These are phyloP conservation scores for Pelagophyceae sp. DNA, from an alignment of 352 stramenopile species.

Conservation along the genomic window DNA sequence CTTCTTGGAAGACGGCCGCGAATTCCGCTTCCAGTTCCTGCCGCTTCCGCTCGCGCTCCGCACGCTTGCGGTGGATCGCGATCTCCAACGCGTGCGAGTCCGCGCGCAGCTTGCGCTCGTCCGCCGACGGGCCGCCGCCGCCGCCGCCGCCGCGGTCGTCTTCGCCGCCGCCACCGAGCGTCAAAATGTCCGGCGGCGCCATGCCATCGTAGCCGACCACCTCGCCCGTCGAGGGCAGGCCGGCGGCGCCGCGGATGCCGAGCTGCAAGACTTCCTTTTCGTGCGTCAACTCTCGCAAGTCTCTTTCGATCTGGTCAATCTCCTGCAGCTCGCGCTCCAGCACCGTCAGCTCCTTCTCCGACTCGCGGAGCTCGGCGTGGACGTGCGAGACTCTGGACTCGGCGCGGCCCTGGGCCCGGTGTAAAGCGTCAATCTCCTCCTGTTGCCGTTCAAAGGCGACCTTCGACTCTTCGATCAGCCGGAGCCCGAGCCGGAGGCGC, in stretches of 20 bases:
- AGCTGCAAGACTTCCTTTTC: constrained; percentile 69
- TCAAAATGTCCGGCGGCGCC: constrained; percentile 15
- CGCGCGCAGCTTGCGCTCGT: constrained; percentile 49
- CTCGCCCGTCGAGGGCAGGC: constrained; percentile 33
- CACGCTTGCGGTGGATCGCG: constrained; percentile 79
- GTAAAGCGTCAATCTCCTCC: constrained; percentile 76
- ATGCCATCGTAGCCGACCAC: too few relatives aligned
- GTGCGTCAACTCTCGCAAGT: constrained; percentile 76
- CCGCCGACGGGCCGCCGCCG: constrained; percentile 38
- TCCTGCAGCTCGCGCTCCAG: constrained; percentile 78
- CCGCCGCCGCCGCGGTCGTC: background rate
- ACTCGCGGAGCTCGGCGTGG: constrained; percentile 73
- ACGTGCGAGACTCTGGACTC: constrained; percentile 75
- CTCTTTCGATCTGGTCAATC: constrained; percentile 78
- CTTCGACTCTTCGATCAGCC: constrained; percentile 83
- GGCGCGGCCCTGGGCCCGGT: constrained; percentile 72
- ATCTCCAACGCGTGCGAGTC: constrained; percentile 80
- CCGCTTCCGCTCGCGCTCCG: constrained; percentile 76
- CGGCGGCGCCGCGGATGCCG: constrained; percentile 47
- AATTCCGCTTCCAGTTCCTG: constrained; percentile 81
- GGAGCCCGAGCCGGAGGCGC: constrained; percentile 69
- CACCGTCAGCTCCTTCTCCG: constrained; percentile 72
- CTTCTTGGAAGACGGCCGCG: constrained; percentile 70
- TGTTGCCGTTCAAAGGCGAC: constrained; percentile 78
- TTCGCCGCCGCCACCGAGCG: constrained; percentile 23